Percentiles rank a stretch among this genome's conserved stretches.
These are phyloP conservation scores for Linnemannia schmuckeri DNA, from an alignment of 192 early-diverging fungal genomes.

Conservation along the genomic window DNA sequence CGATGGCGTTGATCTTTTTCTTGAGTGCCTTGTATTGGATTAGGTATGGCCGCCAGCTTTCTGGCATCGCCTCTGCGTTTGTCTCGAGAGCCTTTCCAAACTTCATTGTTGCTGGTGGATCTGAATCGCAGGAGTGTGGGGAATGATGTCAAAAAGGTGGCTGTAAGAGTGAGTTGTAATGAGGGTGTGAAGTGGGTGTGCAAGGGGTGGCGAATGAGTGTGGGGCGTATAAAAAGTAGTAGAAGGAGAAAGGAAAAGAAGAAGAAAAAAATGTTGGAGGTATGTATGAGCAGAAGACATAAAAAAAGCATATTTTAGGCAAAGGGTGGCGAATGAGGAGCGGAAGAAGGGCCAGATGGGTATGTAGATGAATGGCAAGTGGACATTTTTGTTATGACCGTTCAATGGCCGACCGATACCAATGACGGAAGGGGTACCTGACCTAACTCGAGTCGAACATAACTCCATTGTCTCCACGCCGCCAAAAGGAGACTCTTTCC, in stretches of 20 bases:
- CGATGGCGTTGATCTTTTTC: conserved; percentile 78
- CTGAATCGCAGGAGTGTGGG: neutral
- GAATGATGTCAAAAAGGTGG: neutral
- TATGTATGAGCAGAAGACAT: neutral
- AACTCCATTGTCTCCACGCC: no score
- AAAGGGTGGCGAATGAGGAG: neutral
- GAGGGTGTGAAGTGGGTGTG: neutral
- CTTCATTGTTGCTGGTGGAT: conserved; percentile 68
- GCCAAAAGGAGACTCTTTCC: no score
- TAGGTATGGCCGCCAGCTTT: conserved; percentile 79
- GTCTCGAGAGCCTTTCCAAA: conserved; percentile 80
- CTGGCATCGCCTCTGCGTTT: conserved; percentile 75
- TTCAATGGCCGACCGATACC: neutral
- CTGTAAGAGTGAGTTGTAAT: neutral
- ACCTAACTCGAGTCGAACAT: no score
- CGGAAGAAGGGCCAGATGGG: neutral
- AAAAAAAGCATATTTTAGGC: neutral
- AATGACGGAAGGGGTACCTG: neutral
- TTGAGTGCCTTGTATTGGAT: conserved; percentile 84
- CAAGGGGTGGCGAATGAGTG: neutral
- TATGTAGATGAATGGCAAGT: neutral
- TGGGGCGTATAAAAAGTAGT: neutral
- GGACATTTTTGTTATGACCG: neutral
- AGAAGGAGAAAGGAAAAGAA: neutral
- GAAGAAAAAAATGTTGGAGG: no score